phyloP scores from a whole-genome alignment of 306 rosid species.

The Prunus padus region DNA sequence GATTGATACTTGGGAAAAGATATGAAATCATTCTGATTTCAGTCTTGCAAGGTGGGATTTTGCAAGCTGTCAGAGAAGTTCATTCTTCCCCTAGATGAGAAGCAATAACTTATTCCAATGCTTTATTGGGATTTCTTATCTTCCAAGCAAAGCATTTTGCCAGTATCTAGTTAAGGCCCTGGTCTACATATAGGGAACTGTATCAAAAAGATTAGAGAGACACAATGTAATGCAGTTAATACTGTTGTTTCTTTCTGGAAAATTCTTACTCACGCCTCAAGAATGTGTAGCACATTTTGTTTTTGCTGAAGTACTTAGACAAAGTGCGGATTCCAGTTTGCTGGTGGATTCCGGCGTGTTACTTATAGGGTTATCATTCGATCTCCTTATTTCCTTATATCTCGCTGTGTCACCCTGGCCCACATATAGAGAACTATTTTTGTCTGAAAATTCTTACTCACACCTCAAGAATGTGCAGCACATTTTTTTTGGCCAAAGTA shows the following conservation, averaged over 20 bases:
- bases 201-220: background rate
- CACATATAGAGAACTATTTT: no score
- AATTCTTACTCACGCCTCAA: background rate
- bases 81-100: slow-evolving; percentile 10
- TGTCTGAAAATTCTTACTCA: no score
- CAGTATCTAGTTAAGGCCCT: background rate
- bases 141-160: slow-evolving; percentile 6
- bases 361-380: no score
- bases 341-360: no score
- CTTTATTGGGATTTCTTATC: background rate
- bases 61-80: background rate
- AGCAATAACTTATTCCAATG: slow-evolving; percentile 2
- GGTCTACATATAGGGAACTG: background rate
- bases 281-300: background rate
- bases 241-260: background rate
- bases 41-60: slow-evolving; percentile 24
- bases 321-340: no score
- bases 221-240: background rate
- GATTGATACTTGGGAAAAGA: slow-evolving; percentile 19
- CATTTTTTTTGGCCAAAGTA: no score
- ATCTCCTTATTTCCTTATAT: no score
- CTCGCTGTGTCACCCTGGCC: no score
- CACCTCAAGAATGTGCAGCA: background rate
- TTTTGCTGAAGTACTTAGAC: background rate
- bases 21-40: slow-evolving; percentile 27